These are phyloP conservation scores for Farysia itapuensis DNA, from an alignment of 1,284 basidiomycete genomes.

Conservation along the genomic window DNA sequence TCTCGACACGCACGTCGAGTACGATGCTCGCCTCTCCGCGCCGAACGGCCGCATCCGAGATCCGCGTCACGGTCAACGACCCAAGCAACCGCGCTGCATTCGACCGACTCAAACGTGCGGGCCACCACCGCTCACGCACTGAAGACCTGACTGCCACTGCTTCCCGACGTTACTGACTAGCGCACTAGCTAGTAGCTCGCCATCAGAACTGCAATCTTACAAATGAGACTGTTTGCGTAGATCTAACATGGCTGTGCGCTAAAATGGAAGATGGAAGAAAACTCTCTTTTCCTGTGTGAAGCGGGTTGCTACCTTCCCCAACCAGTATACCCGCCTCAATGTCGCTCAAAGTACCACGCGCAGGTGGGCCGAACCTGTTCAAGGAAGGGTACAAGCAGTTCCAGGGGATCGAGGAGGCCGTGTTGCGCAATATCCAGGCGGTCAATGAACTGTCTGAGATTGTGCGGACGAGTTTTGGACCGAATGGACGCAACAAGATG, in stretches of 20 bases:
- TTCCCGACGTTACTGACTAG: background rate
- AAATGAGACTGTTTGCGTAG: too few species aligned
- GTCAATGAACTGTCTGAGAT: constrained; percentile 91
- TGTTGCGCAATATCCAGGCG: constrained; percentile 84
- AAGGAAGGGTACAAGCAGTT: constrained; percentile 73
- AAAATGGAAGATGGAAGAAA: background rate
- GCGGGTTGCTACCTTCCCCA: too few species aligned
- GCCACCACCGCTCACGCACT: constrained; percentile 28
- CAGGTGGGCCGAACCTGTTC: constrained; percentile 85
- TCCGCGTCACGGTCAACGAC: constrained; percentile 24
- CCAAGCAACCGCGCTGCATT: constrained; percentile 23
- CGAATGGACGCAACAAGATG: constrained; percentile 70
- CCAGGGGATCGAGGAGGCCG: constrained; percentile 88
- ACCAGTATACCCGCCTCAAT: constrained; percentile 67
- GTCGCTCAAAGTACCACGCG: constrained; percentile 91
- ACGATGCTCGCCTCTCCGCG: constrained; percentile 7
- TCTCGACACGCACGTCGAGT: constrained; percentile 11
- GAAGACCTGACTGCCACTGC: constrained; percentile 10
- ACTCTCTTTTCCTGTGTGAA: too few species aligned
- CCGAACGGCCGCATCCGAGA: constrained; percentile 18
- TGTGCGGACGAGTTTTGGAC: constrained; percentile 92
- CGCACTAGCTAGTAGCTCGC: background rate
- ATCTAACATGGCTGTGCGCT: background rate
- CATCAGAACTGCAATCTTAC: background rate
- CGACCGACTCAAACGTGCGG: constrained; percentile 34